These are phyloP conservation scores for Halophytophthora polymorphica DNA, from an alignment of 352 stramenopile species.

Conservation along the genomic window DNA sequence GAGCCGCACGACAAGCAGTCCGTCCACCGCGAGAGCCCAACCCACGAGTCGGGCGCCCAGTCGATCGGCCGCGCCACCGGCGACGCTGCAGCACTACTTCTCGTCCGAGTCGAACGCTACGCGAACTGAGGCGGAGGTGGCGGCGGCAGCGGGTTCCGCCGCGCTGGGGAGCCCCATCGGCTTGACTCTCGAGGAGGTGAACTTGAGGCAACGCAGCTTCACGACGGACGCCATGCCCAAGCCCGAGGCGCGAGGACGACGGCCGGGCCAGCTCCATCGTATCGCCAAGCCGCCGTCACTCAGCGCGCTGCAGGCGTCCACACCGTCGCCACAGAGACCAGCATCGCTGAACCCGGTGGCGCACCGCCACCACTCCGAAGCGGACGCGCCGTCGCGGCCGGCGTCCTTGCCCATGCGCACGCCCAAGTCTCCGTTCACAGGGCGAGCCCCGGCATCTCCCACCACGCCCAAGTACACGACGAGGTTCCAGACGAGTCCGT, in stretches of 20 bases:
- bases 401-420: background rate
- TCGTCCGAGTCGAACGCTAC: slow-evolving; percentile 5
- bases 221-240: slow-evolving; percentile 31
- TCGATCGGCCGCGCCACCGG: background rate
- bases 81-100: slow-evolving; percentile 4
- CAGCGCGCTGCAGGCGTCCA: slow-evolving; percentile 11
- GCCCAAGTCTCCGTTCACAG: too few species aligned
- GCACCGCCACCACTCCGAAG: slow-evolving; percentile 1
- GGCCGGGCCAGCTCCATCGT: slow-evolving; percentile 2
- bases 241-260: slow-evolving; percentile 13
- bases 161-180: slow-evolving; percentile 25
- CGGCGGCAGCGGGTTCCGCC: slow-evolving; percentile 9
- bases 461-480: slow-evolving; percentile 6
- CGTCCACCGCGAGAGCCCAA: background rate
- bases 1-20: slow-evolving; percentile 25
- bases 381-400: background rate
- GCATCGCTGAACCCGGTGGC: slow-evolving; percentile 9
- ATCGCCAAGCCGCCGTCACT: slow-evolving; percentile 3
- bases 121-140: background rate
- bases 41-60: too few species aligned
- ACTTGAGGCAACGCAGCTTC: slow-evolving; percentile 28
- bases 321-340: slow-evolving; percentile 11
- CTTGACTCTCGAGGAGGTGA: slow-evolving; percentile 31
- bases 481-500: slow-evolving; percentile 27
- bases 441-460: background rate